A percentile compares a stretch with the other conserved stretches of the same genome.
Conservation (phyloP, 768 basidiomycete species). For the Fistulinella prunicolor region DNA sequence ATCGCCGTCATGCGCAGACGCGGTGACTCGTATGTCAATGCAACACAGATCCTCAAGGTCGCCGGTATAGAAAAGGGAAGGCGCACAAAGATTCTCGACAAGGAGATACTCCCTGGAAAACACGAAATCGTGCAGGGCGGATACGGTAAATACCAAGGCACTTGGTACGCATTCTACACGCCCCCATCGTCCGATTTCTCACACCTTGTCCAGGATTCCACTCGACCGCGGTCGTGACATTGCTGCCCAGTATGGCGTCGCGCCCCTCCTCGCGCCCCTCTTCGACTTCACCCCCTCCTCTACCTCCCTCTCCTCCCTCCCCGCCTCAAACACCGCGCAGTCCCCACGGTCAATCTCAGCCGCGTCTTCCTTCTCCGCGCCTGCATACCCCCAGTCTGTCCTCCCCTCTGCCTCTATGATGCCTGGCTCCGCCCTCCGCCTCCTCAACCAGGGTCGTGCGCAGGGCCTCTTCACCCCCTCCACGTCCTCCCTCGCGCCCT, state of each 20-base stretch:
- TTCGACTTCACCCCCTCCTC: constrained; percentile 90
- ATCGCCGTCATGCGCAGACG: constrained; percentile 98
- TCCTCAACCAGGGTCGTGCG: constrained; percentile 81
- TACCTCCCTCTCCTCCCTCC: constrained; percentile 65
- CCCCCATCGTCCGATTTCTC: constrained; percentile 4
- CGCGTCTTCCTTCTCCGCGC: constrained; percentile 62
- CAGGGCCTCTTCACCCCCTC: constrained; percentile 86
- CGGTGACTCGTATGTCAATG: constrained; percentile 94
- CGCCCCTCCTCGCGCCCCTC: constrained; percentile 79
- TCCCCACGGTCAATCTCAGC: constrained; percentile 67
- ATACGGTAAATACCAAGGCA: constrained; percentile 99
- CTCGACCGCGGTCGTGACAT: constrained; percentile 92
- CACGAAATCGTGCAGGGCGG: constrained; percentile 99
- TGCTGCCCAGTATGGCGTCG: constrained; percentile 88
- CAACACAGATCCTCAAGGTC: constrained; percentile 98
- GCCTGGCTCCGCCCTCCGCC: constrained; percentile 81
- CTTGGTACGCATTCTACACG: constrained; percentile 63
- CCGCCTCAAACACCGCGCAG: constrained; percentile 44
- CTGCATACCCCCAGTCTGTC: constrained; percentile 49
- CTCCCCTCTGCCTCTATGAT: constrained; percentile 82
- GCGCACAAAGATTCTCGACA: constrained; percentile 94
- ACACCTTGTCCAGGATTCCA: constrained; percentile 70
- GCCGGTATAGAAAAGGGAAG: constrained; percentile 97
- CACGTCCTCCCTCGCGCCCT: constrained; percentile 54
- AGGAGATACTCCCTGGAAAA: constrained; percentile 91